Conservation (phyloP, 305 asterid genomes). For the Fraxinus latifolia region DNA sequence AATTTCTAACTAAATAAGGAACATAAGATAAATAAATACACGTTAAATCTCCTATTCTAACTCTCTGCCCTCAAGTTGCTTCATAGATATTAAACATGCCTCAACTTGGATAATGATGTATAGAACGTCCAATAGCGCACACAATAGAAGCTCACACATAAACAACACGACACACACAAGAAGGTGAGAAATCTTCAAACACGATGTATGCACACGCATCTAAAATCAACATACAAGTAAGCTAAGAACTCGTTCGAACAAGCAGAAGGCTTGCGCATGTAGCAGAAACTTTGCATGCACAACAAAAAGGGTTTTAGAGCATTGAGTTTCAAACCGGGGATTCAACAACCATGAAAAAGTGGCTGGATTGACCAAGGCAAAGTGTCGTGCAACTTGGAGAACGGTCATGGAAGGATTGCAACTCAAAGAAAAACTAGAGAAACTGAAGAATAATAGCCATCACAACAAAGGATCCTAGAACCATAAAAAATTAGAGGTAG, state of each 20-base stretch:
- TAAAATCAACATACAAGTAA: not conserved
- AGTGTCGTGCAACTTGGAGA: not conserved
- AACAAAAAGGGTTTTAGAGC: not conserved
- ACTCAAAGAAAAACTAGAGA: not conserved
- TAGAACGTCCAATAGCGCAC: not conserved
- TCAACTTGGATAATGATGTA: not conserved
- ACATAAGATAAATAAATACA: not conserved
- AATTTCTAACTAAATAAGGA: not conserved
- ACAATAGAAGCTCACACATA: not conserved
- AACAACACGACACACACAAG: not conserved
- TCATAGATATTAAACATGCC: not conserved
- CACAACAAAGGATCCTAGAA: not conserved
- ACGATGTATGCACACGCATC: not conserved
- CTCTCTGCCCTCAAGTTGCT: not conserved
- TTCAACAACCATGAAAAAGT: not conserved
- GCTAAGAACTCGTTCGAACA: not conserved
- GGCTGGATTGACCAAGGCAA: not conserved
- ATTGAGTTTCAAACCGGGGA: not conserved
- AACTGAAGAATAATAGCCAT: not conserved
- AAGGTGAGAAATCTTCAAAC: not conserved
- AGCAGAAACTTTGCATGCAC: not conserved
- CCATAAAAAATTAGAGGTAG: not conserved
- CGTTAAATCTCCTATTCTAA: not conserved
- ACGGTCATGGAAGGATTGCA: not conserved
- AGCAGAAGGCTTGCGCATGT: not conserved